Conservation (phyloP, 495 filamentous ascomycete genomes). For the Elasticomyces elasticus region DNA sequence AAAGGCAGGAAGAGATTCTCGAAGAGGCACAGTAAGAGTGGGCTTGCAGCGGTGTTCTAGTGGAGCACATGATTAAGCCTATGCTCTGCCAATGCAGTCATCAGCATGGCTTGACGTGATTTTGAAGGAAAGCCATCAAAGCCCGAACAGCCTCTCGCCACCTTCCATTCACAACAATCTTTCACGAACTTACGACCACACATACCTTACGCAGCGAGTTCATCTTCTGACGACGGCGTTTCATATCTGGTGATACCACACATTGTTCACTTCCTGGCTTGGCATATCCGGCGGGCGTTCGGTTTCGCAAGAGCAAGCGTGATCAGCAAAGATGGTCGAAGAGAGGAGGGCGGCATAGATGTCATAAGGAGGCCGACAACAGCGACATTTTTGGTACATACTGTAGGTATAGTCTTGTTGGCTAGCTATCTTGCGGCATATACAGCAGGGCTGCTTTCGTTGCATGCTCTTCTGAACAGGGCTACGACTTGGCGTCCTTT, state of each 20-base stretch:
- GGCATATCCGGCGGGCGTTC: not conserved
- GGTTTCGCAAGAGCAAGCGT: not conserved
- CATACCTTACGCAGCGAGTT: not conserved
- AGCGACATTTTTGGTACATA: not conserved
- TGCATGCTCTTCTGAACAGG: too few relatives aligned
- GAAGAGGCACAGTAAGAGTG: conserved; percentile 81
- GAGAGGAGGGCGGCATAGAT: not conserved
- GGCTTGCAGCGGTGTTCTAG: conserved; percentile 71
- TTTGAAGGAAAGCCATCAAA: too few relatives aligned
- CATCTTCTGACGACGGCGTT: not conserved
- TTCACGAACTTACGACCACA: not conserved
- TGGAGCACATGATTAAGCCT: too few relatives aligned
- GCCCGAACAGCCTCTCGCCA: not conserved
- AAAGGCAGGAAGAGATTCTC: conserved; percentile 74
- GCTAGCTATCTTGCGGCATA: too few relatives aligned
- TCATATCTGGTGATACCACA: not conserved
- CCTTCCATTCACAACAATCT: not conserved
- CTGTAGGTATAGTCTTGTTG: not conserved
- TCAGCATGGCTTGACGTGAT: too few relatives aligned
- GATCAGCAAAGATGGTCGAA: not conserved
- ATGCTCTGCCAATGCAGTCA: too few relatives aligned
- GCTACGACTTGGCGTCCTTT: not conserved
- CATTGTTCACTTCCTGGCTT: not conserved
- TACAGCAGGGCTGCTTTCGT: too few relatives aligned
- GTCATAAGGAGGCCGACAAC: not conserved